Conservation (phyloP, 2,329 filamentous ascomycete genomes). For the Penicillium hordei region DNA sequence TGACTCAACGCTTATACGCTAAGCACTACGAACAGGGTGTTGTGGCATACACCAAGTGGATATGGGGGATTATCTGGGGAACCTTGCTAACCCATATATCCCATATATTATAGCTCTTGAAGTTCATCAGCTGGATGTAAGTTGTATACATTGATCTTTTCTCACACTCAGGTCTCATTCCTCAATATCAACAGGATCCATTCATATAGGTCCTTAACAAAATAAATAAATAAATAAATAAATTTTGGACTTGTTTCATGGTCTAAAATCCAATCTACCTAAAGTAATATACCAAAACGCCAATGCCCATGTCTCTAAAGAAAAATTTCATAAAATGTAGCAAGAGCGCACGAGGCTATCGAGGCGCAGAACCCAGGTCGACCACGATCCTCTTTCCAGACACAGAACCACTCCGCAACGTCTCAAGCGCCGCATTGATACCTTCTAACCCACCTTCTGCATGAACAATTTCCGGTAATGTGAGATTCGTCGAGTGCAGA, state of each 20-base stretch:
- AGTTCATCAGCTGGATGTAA: background rate
- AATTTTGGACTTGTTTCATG: background rate
- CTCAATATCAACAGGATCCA: background rate
- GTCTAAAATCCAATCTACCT: background rate
- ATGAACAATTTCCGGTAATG: constrained; percentile 65
- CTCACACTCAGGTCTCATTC: background rate
- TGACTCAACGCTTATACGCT: constrained; percentile 7
- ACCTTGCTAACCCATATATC: background rate
- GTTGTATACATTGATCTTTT: background rate
- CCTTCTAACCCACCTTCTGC: constrained; percentile 63
- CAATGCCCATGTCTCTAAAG: constrained; percentile 1
- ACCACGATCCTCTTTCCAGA: constrained; percentile 71
- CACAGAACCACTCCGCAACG: constrained; percentile 64
- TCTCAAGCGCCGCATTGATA: constrained; percentile 67
- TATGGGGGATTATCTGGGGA: background rate
- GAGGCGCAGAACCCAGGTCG: constrained; percentile 21
- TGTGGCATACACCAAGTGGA: background rate
- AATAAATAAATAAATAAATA: too few relatives aligned
- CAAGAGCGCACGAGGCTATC: background rate
- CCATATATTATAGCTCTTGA: background rate
- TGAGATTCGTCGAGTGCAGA: constrained; percentile 54
- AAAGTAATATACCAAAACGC: constrained; percentile 10
- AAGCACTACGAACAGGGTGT: background rate
- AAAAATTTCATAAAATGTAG: background rate
- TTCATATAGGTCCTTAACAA: background rate